phyloP scores from a whole-genome alignment of 2,329 filamentous ascomycete genomes.

The Exophiala sp. region DNA sequence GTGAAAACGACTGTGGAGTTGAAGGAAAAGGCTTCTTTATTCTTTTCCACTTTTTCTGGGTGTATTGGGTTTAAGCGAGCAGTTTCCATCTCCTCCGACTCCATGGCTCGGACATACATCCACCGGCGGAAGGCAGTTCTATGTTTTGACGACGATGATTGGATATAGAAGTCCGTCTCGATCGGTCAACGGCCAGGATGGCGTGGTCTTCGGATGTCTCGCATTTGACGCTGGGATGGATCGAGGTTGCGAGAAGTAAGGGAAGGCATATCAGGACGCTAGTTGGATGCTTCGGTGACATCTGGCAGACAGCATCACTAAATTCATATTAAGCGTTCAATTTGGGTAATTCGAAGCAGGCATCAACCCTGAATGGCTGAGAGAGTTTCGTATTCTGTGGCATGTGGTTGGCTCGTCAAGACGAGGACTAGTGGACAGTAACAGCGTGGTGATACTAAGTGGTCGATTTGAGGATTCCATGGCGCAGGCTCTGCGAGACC shows the following conservation, averaged over 20 bases:
- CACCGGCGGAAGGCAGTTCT: not conserved
- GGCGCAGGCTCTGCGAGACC: not conserved
- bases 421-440: not conserved
- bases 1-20: not conserved
- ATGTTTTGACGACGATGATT: not conserved
- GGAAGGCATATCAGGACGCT: not conserved
- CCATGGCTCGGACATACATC: slow-evolving; percentile 5
- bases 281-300: not conserved
- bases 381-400: not conserved
- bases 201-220: not conserved
- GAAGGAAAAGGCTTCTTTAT: not conserved
- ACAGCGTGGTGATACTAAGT: not conserved
- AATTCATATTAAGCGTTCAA: slow-evolving; percentile 1
- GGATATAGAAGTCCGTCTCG: slow-evolving; percentile 3
- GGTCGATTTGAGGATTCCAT: not conserved
- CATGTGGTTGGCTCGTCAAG: not conserved
- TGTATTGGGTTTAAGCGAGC: too few relatives aligned
- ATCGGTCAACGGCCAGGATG: too few relatives aligned
- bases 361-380: slow-evolving; percentile 2
- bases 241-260: not conserved
- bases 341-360: slow-evolving; percentile 8
- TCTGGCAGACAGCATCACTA: not conserved
- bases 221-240: not conserved
- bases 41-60: not conserved
- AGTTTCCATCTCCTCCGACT: not conserved